Evolutionary conservation across 768 basidiomycete genomes (phyloP).

Genomic region (Xerocomus brunneocitrinus): DNA sequence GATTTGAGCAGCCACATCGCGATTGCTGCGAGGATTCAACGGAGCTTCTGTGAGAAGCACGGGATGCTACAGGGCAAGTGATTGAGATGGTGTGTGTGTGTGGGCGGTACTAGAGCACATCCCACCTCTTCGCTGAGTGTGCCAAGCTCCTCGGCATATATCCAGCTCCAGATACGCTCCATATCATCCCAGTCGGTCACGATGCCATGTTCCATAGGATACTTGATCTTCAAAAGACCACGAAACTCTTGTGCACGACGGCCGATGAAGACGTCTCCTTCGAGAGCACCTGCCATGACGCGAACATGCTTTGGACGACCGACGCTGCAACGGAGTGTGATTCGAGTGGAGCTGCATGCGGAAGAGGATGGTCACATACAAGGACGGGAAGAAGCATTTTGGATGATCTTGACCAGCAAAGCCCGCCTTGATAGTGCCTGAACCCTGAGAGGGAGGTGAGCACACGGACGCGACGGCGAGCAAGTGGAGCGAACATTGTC

Average conservation of each 20-base stretch:
- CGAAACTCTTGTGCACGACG: conserved; percentile 92
- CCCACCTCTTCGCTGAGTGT: conserved; percentile 94
- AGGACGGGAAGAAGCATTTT: conserved; percentile 98
- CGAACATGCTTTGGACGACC: conserved; percentile 96
- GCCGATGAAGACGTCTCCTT: conserved; percentile 96
- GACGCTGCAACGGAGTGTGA: conserved; percentile 50
- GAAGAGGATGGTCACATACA: conserved; percentile 58
- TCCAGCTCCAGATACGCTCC: conserved; percentile 99
- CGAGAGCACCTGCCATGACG: conserved; percentile 96
- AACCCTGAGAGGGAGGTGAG: conserved; percentile 61
- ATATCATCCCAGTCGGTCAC: conserved; percentile 99
- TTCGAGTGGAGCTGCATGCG: conserved; percentile 22
- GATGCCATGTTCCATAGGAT: conserved; percentile 98
- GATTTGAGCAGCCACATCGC: conserved; percentile 96
- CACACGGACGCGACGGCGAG: conserved; percentile 22
- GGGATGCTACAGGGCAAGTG: conserved; percentile 65
- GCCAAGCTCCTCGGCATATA: conserved; percentile 92
- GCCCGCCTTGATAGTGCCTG: conserved; percentile 97
- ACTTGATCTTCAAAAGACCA: conserved; percentile 95
- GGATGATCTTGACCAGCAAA: conserved; percentile 99
- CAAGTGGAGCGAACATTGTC: conserved; percentile 71
- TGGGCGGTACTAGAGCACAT: neutral
- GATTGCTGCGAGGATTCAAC: conserved; percentile 91
- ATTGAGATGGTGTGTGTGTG: neutral
- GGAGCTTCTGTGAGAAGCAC: conserved; percentile 97